Conservation (phyloP, 2,329 filamentous ascomycete species). For the Dothideomycetes sp. region DNA sequence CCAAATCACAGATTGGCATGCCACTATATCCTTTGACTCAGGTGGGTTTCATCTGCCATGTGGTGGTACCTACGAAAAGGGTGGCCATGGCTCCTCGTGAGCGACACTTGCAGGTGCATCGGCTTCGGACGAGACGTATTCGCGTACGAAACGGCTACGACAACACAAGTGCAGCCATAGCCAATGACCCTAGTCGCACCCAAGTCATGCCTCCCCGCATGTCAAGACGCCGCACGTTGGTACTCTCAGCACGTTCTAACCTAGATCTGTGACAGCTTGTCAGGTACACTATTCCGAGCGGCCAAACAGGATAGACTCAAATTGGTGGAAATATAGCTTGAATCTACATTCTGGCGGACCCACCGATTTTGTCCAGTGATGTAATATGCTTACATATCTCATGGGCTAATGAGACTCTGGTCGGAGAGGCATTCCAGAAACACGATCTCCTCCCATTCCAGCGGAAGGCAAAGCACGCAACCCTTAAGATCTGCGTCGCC, state of each 20-base stretch:
- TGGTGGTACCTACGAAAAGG: constrained; percentile 11
- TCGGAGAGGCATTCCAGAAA: constrained; percentile 9
- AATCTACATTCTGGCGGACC: not conserved
- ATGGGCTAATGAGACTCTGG: constrained; percentile 4
- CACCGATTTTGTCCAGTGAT: constrained; percentile 1
- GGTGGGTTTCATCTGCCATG: constrained; percentile 6
- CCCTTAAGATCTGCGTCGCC: constrained; percentile 6
- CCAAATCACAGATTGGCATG: not conserved
- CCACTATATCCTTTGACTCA: constrained; percentile 4
- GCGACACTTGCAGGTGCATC: not conserved
- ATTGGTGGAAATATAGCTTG: constrained; percentile 2
- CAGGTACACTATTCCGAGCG: constrained; percentile 7
- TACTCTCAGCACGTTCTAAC: constrained; percentile 12
- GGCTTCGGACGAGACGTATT: not conserved
- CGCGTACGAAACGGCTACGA: not conserved
- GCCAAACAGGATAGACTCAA: not conserved
- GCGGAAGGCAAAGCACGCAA: constrained; percentile 1
- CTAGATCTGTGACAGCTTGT: constrained; percentile 12
- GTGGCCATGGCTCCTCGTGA: constrained; percentile 7
- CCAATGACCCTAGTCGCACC: constrained; percentile 8
- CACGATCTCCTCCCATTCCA: constrained; percentile 3
- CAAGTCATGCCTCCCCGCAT: constrained; percentile 13
- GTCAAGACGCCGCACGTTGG: constrained; percentile 7
- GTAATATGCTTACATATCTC: constrained; percentile 6
- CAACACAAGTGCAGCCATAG: constrained; percentile 1